Base-by-base conservation (phyloP, 2,329 filamentous ascomycete genomes). In the Chrysoporthe cubensis region DNA sequence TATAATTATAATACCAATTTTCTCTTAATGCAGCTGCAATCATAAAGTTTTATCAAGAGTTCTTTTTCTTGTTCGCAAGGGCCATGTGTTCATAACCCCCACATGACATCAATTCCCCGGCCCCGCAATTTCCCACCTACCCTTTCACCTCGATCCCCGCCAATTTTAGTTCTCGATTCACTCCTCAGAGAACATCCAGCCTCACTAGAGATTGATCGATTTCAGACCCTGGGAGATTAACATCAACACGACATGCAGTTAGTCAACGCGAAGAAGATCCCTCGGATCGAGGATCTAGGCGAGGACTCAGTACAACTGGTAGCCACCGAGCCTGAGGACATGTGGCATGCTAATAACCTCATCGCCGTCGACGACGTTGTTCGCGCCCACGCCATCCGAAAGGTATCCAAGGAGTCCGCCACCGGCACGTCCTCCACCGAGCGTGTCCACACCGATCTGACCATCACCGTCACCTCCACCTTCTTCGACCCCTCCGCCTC, bases 281-380 rank as follows among this genome's bases (percentile, higher is more conserved):
- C 75, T 62, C 74, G 76, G 60, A 72, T 82, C 58, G 75, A 78
- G 64, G 76, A 78, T 43, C 71, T 81, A 60, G 79, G 77, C 65
- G 79, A 81, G 66, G 77, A 74, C 14, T 77, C 78, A 66, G 74
- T 82, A 21, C 75, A 76, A 14, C 75, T 83, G n/a, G 71, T 81
- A 21, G 79, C 80, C 21, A 74, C 74, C 40, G 80, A 82, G 40
- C 79, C 80, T 46, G 81, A 83, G 69, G 80, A 83, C 69, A 80
- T 81, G 77, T 88, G 86, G 86, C 86, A 88, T 70, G 85, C 85
- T 72, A 87, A 88, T 76, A 88, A 88, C 77, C 80, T 89, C 69
- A 87, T 89, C 72, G 78, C 82, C 11, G 76, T 81, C 66, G 80
- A 82, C 70, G 86, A 89, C 72, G 73, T 84, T 59, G 79, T 89